Evolutionary conservation across 192 early-diverging fungal genomes (phyloP), one percentile per base, ranked within the genome.

Genomic region (Backusella circina): DNA sequence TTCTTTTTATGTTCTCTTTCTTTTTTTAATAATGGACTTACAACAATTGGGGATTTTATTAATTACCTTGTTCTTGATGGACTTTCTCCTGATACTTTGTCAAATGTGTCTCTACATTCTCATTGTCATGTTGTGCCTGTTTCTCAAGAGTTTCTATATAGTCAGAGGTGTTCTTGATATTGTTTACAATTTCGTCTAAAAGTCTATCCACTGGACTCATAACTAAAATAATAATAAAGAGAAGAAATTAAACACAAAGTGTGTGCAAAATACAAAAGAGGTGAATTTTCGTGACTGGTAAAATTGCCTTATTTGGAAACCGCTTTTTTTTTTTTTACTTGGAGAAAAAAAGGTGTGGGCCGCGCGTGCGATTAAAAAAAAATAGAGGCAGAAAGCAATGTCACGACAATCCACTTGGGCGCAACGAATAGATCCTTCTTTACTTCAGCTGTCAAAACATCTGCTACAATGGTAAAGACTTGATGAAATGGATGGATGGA

Each of bases 361-460:
- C 54, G n/a, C 54, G 23, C n/a, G 54, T 26, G 54, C 54, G 18
- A 57, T 26, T 26, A 57, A 54, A 54, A 54, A 57, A 57, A 57
- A 23, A n/a, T n/a, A 7, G 13, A 5, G 54, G 23, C 54, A 26
- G 54, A 57, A 57, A 57, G 54, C 21, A 47, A 57, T 57, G 54
- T 57, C 54, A 57, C 54, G 54, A 28, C 54, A 57, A 26, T 57
- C 23, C 8, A 13, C 54, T 12, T 26, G 54, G 54, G 54, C 54
- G 23, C 21, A 57, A 28, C 54, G 2, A 57, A 70, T 70, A 70
- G 39, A 70, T 70, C 68, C 68, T 70, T 70, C 68, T 70, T 70
- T 70, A 70, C 68, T 70, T 70, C 68, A 70, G 68, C 68, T 70
- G 68, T 70, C 68, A 70, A 70, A 70, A 70, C 68, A 70, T 70